Conservation (phyloP, 1,284 basidiomycete species). For the Ustilago vetiveriae region DNA sequence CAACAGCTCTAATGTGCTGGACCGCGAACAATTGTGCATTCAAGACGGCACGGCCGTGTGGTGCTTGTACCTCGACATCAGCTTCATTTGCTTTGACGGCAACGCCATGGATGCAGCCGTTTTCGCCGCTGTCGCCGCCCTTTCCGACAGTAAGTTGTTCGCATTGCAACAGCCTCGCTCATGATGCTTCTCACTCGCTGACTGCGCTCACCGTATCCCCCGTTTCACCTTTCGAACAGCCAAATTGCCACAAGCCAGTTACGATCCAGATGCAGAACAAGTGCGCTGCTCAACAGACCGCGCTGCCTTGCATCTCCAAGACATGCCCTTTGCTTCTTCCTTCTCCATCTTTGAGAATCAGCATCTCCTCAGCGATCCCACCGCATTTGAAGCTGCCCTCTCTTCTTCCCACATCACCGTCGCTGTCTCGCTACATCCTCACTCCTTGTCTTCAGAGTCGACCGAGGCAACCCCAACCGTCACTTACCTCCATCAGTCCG, state of each 20-base stretch:
- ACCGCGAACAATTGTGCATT: slow-evolving; percentile 79
- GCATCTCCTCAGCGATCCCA: slow-evolving; percentile 81
- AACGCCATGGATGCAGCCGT: slow-evolving; percentile 91
- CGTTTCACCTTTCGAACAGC: neutral
- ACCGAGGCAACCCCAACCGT: slow-evolving; percentile 12
- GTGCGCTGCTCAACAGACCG: slow-evolving; percentile 75
- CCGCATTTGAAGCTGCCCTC: slow-evolving; percentile 87
- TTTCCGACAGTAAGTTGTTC: slow-evolving; percentile 74
- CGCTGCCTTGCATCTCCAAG: slow-evolving; percentile 71
- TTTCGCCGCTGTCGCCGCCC: slow-evolving; percentile 84
- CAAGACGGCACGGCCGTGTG: slow-evolving; percentile 82
- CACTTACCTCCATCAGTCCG: slow-evolving; percentile 36
- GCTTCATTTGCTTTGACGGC: slow-evolving; percentile 95
- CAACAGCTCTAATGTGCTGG: slow-evolving; percentile 69
- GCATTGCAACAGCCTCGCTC: too few species aligned
- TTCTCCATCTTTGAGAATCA: slow-evolving; percentile 83
- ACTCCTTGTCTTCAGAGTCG: slow-evolving; percentile 6
- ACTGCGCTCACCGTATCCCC: too few species aligned
- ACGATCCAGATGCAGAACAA: slow-evolving; percentile 75
- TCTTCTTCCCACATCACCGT: slow-evolving; percentile 67
- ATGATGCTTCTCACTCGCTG: too few species aligned
- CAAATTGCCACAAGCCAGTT: slow-evolving; percentile 77
- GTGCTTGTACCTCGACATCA: slow-evolving; percentile 91
- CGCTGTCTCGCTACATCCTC: slow-evolving; percentile 28
- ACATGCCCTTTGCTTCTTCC: slow-evolving; percentile 74